Base-by-base conservation (phyloP, 371 early-diverging fungal species). In the Vittaforma corneae region DNA sequence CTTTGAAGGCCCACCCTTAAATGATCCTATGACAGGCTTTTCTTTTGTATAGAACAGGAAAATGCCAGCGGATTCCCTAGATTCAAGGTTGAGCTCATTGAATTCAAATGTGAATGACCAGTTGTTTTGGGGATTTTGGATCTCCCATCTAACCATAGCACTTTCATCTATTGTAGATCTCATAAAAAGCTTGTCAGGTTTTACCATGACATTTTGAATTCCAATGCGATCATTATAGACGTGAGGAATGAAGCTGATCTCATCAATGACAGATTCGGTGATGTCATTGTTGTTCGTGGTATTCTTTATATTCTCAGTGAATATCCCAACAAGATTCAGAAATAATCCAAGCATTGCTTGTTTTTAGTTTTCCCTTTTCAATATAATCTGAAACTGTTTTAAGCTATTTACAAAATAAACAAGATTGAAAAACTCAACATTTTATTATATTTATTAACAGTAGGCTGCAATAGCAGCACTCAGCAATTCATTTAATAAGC, bases 41-140 rank as follows among this genome's bases (percentile, higher is more conserved):
- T 78, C 62, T n/a, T 64, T 57, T 9, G 80, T 80, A 72, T 80
- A 80, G 75, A 74, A 77, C 18, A 78, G 29, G 63, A 76, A 80
- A 0, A 80, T 38, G 33, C 78, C 77, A 14, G 74, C 78, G 44
- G 64, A 51, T 35, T 78, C 68, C 20, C 68, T 68, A 35, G 65
- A 54, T n/a, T 29, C 40, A 2, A 80, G 64, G 34, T 59, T 22
- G 16, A 68, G 53, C 28, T 66, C 64, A 9, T 65, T 70, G 46
- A 78, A 53, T 1, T 35, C 65, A 42, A 70, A 70, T 20, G 56
- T 61, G 51, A 80, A 68, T 20, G 70, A 62, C 80, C 80, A 80
- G 46, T 80, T 74, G 20, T 76, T 71, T 9, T 65, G 26, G n/a
- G 52, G 29, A 67, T 78, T 77, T 37, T 56, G 56, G 20, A 59